These are phyloP conservation scores for Pharus latifolius DNA, from an alignment of 176 grass and related monocot species.

Conservation along the genomic window DNA sequence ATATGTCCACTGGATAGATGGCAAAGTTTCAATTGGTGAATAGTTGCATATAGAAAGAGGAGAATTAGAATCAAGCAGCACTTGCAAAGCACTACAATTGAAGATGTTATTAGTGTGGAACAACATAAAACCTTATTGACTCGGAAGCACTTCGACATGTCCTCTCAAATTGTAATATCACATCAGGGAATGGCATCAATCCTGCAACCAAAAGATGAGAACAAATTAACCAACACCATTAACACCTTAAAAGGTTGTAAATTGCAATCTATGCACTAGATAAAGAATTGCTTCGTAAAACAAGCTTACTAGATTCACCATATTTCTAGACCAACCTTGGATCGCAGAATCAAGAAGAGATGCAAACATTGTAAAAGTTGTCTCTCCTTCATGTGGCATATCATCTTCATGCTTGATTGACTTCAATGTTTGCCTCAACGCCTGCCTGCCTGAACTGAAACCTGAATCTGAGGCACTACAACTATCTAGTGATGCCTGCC, in stretches of 20 bases:
- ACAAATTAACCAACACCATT: conserved; percentile 9
- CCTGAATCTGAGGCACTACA: conserved; percentile 28
- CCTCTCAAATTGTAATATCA: conserved; percentile 87
- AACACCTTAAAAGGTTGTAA: background rate
- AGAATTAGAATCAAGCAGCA: conserved; percentile 3
- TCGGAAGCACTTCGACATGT: conserved; percentile 68
- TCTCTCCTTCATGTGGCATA: conserved; percentile 39
- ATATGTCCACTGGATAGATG: background rate
- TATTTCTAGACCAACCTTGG: conserved; percentile 48
- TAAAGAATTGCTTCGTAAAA: background rate
- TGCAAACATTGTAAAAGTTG: conserved; percentile 58
- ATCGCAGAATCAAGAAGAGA: conserved; percentile 90
- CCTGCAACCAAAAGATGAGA: conserved; percentile 31
- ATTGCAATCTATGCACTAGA: background rate
- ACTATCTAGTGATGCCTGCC: conserved; percentile 40
- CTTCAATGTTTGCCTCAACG: conserved; percentile 20
- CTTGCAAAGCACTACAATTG: background rate
- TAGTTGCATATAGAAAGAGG: background rate
- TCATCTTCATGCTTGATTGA: conserved; percentile 59
- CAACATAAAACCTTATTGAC: conserved; percentile 60
- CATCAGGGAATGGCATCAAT: conserved; percentile 60
- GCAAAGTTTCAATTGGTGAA: background rate
- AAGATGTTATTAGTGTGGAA: background rate
- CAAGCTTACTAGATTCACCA: background rate
- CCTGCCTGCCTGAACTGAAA: conserved; percentile 33